Evolutionary conservation across 2,329 filamentous ascomycete species (phyloP).

Genomic region (Ceratocystis huliohia): DNA sequence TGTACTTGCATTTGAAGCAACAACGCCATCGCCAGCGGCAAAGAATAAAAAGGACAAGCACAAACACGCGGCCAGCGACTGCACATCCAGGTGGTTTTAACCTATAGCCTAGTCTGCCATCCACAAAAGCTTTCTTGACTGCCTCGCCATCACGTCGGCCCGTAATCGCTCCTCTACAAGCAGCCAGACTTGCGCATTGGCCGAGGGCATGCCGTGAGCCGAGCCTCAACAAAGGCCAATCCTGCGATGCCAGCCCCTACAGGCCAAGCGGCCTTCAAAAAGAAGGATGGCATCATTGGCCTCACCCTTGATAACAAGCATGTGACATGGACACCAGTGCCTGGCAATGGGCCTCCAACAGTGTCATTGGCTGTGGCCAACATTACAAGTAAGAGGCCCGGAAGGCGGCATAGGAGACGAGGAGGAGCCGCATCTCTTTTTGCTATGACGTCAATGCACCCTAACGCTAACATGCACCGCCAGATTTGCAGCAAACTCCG

Average conservation of each 20-base stretch:
- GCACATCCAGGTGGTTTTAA: too few species aligned
- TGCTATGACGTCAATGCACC: neutral
- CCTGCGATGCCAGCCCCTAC: slow-evolving; percentile 45
- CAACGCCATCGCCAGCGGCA: neutral
- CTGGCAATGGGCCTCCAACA: slow-evolving; percentile 47
- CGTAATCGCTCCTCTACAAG: neutral
- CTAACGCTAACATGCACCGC: neutral
- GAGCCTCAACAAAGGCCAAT: slow-evolving; percentile 1
- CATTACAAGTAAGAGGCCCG: slow-evolving; percentile 58
- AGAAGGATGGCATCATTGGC: slow-evolving; percentile 78
- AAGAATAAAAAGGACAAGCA: neutral
- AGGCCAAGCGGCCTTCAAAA: slow-evolving; percentile 74
- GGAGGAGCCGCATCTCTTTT: slow-evolving; percentile 18
- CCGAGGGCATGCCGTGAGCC: slow-evolving; percentile 7
- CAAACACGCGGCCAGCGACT: too few species aligned
- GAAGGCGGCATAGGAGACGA: neutral
- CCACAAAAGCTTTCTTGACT: too few species aligned
- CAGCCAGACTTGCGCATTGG: neutral
- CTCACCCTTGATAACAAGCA: slow-evolving; percentile 60
- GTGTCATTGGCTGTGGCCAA: slow-evolving; percentile 59
- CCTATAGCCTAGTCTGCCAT: too few species aligned
- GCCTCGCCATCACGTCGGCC: neutral
- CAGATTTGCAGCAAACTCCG: slow-evolving; percentile 90
- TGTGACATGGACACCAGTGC: slow-evolving; percentile 69
- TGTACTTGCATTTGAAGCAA: neutral